Percentiles rank a stretch among this genome's conserved stretches.
These are phyloP conservation scores for Eimeria sp. DNA, from an alignment of 169 alveolate genomes.

Conservation along the genomic window DNA sequence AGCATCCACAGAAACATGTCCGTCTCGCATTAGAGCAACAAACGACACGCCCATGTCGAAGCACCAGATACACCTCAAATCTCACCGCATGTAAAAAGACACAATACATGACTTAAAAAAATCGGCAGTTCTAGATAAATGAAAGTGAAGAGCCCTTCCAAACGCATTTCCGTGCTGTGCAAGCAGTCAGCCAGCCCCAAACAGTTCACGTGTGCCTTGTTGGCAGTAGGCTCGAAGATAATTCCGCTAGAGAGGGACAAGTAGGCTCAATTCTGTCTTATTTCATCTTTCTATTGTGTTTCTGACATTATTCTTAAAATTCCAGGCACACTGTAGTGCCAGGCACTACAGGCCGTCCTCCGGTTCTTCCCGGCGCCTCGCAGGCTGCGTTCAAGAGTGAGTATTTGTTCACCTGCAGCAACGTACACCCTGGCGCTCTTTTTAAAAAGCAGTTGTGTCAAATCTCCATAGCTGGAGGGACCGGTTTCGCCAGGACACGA, in stretches of 20 bases:
- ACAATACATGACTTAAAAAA: not conserved
- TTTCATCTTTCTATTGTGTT: conserved; percentile 35
- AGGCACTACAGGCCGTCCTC: conserved; percentile 67
- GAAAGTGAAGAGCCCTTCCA: not conserved
- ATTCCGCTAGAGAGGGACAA: conserved; percentile 30
- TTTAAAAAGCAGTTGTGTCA: not conserved
- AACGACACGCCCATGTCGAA: not conserved
- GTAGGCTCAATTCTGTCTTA: conserved; percentile 5
- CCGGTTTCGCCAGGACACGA: not conserved
- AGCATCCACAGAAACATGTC: conserved; percentile 17
- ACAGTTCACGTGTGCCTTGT: conserved; percentile 48
- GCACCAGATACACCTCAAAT: conserved; percentile 6
- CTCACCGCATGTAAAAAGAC: conserved; percentile 22
- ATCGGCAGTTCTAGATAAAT: not conserved
- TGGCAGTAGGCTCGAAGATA: conserved; percentile 31
- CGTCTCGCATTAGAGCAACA: conserved; percentile 21
- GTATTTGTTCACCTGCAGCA: not conserved
- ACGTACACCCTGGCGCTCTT: not conserved
- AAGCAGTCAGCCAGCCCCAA: conserved; percentile 52
- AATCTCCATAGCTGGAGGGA: not conserved
- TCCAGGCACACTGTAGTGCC: conserved; percentile 56
- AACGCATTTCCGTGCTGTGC: not conserved
- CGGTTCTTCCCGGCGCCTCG: conserved; percentile 68
- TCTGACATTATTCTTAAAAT: conserved; percentile 4
- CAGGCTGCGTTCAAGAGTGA: conserved; percentile 46